Evolutionary conservation across 768 basidiomycete genomes (phyloP), one percentile per base, ranked within the genome.

Genomic region (Mycena vulgaris): DNA sequence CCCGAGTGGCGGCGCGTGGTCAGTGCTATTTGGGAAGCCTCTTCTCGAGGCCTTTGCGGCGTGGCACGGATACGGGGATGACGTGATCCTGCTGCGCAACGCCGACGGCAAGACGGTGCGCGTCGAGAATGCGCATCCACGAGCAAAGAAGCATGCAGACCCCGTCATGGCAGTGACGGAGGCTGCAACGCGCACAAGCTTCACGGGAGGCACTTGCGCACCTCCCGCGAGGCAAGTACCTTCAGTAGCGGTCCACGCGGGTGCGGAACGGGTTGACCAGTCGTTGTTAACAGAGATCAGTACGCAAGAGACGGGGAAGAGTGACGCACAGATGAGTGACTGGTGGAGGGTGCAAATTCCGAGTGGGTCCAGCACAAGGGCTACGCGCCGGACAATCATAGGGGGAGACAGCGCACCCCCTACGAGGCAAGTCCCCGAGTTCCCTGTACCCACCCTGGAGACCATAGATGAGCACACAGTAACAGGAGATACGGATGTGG

Each of bases 1-100:
- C 42, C 55, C 68, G 39, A 74, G 75, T 47, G 60, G 64, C 30
- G 75, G 73, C 33, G 63, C 69, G 5, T 75, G 73, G 70, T 13
- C 25, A 5, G 27, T 70, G 14, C 53, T 75, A 11, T 51, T 75
- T 5, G 73, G 75, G 53, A 74, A 71, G 31, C 72, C 75, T 23
- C 61, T 74, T 0, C 66, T 75, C 30, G 53, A 67, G 19, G 14
- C 27, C 3, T 74, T 75, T 53, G 62, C 35, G 3, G 70, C 73
- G 10, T 51, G 63, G 27, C 75, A 74, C 40, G 61, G 68, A 7
- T 73, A 74, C 51, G 49, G 28, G 49, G 35, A 58, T 31, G 69
- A 70, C 40, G 55, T 60, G 3, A 37, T 70, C 19, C 23, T 45
- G 25, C 33, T 70, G 55, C 49, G 13, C 5, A n/a, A 21, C 27